A percentile compares a stretch with the other conserved stretches of the same genome.
Evolutionary conservation across 177 flowering plant genomes (phyloP).

Genomic region (Vitis hybrid): DNA sequence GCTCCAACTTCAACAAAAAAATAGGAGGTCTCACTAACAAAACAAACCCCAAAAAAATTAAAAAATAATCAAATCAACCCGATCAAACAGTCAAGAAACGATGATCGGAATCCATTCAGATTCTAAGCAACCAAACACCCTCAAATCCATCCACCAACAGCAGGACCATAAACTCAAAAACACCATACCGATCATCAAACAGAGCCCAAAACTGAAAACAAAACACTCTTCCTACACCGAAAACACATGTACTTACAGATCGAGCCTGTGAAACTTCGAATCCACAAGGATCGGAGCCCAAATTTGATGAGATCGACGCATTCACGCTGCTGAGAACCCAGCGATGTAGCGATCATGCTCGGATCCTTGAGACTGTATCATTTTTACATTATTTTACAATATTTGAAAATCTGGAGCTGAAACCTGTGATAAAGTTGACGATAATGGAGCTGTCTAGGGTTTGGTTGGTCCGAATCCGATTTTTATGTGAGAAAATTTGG

Average conservation of each 20-base stretch:
- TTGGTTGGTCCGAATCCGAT: too few relatives aligned
- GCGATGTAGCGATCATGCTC: conserved; percentile 1
- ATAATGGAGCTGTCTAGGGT: too few relatives aligned
- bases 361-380: not conserved
- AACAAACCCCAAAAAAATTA: too few relatives aligned
- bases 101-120: not conserved
- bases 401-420: too few relatives aligned
- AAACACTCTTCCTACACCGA: not conserved
- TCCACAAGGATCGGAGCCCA: conserved; percentile 23
- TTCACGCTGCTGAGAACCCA: not conserved
- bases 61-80: too few relatives aligned
- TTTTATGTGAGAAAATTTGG: too few relatives aligned
- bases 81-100: too few relatives aligned
- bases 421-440: too few relatives aligned
- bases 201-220: not conserved
- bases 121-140: not conserved
- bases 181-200: conserved; percentile 12
- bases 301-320: conserved; percentile 3
- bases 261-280: conserved; percentile 19
- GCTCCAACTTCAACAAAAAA: not conserved
- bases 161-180: not conserved
- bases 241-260: conserved; percentile 27
- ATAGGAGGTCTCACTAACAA: too few relatives aligned
- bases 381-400: too few relatives aligned
- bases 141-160: not conserved